Evolutionary conservation across 768 basidiomycete species (phyloP), one percentile per base, ranked within the genome.

Genomic region (Hypholoma fasciculare): DNA sequence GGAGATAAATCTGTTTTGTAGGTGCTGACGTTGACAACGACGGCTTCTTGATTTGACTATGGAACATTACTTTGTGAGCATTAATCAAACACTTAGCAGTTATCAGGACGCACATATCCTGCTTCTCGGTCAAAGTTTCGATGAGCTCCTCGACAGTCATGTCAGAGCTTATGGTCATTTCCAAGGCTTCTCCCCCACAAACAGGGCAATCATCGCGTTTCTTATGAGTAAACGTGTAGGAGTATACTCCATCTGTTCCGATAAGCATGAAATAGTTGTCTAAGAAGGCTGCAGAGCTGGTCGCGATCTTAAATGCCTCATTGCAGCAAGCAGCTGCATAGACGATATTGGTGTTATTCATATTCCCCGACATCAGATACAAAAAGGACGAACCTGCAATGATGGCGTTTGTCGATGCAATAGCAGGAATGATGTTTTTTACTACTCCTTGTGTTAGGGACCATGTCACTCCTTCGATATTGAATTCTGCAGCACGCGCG

Each of bases 261-360:
- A 96, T 94, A 56, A 98, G 83, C 95, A 98, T 94, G 74, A 98
- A 97, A 71, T 98, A 99, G 71, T 98, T 98, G 74, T 96, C 92
- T 54, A 99, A 80, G 69, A 88, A 96, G 4, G 95, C 93, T 0
- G 96, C 96, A 20, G 92, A 93, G 62, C 88, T 92, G 0, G 97
- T 98, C 20, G 94, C 96, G 58, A 99, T 94, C 75, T 99, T 99
- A 81, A 99, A 96, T 14, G 97, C 97, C 74, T 99, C 97, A 66
- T 97, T 98, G 69, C 96, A 98, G 75, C 96, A 98, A 2, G 96
- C 91, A 39, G 96, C 96, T 70, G 30, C 27, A 26, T 26, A 61
- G 26, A 34, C 19, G 44, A 53, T 60, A 23, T 37, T n/a, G 48
- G 54, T 26, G 36, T 70, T 7, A 61, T 44, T 37, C 6, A 34